A percentile compares a stretch with the other conserved stretches of the same genome.
phyloP scores from a whole-genome alignment of 805 yeast genomes.

The Pichia thaimueangensis region DNA sequence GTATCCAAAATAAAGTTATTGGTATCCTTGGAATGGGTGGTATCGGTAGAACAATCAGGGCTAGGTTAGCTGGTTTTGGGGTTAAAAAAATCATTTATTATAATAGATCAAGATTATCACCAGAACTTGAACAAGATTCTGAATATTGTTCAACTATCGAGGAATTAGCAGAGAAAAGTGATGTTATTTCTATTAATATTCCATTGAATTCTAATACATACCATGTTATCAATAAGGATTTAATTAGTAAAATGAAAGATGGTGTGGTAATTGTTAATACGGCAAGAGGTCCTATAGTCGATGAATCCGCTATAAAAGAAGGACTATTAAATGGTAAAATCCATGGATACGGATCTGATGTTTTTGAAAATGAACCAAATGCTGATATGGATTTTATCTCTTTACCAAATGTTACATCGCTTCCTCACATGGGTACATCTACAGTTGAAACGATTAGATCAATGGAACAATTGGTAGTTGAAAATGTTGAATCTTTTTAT shows the following conservation, averaged over 20 bases:
- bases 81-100: constrained; percentile 64
- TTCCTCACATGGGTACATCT: constrained; percentile 92
- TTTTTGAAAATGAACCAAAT: constrained; percentile 67
- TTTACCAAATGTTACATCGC: constrained; percentile 62
- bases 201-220: constrained; percentile 70
- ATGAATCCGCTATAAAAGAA: constrained; percentile 52
- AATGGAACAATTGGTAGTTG: constrained; percentile 77
- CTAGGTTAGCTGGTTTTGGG: constrained; percentile 70
- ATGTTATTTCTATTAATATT: constrained; percentile 66
- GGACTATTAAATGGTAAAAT: constrained; percentile 60
- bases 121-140: constrained; percentile 62
- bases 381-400: constrained; percentile 52
- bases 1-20: constrained; percentile 66
- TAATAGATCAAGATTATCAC: constrained; percentile 54
- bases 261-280: constrained; percentile 78
- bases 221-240: constrained; percentile 58
- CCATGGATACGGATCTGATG: constrained; percentile 66
- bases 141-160: constrained; percentile 63
- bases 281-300: constrained; percentile 85
- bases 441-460: constrained; percentile 63
- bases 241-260: constrained; percentile 65
- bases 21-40: constrained; percentile 90
- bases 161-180: constrained; percentile 55
- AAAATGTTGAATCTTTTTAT: constrained; percentile 53
- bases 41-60: constrained; percentile 75